Base-by-base conservation (phyloP, 1,284 basidiomycete genomes). In the Microbotryum scabiosae region DNA sequence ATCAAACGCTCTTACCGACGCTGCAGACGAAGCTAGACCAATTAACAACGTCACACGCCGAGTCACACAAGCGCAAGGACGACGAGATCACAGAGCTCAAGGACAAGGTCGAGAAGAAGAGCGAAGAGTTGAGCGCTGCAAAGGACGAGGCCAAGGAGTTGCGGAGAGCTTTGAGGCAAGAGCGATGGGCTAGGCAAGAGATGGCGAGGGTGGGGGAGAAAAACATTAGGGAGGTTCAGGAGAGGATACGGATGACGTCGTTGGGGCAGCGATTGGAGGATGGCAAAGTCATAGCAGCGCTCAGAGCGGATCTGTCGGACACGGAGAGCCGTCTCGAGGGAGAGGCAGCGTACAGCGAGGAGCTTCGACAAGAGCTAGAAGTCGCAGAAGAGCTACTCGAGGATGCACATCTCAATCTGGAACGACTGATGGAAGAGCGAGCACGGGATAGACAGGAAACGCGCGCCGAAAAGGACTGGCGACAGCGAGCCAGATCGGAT, bases 401-500 rank as follows among this genome's bases (percentile, higher is more conserved):
- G 7, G 36, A 41, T 25, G 16, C 26, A 0, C 48, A 59, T 7
- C 26, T 32, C 4, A 45, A 59, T 23, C 6, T 26, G 7, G 41
- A 51, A 18, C 41, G 36, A 26, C 6, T 50, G 36, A 3, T 52
- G 12, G 30, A 21, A 1, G 5, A 21, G 44, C 59, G 60, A 59
- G 30, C 41, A 36, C 5, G 14, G 12, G 63, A 65, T 20, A 30
- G 63, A 2, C 56, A 51, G 18, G 44, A 60, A 9, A 4, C 47
- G 49, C 10, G 60, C 20, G 48, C 45, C 41, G 65, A 67, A 54
- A 67, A 67, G 59, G 65, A 67, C 25, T 67, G 65, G 65, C 36
- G 65, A 20, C 65, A 67, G 51, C 28, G 65, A 14, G 63, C 63
- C 20, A 48, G 65, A 57, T 59, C 58, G 16, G 65, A 67, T 41